Conservation (phyloP, 345 rosid species). For the Raphanus sativus region DNA sequence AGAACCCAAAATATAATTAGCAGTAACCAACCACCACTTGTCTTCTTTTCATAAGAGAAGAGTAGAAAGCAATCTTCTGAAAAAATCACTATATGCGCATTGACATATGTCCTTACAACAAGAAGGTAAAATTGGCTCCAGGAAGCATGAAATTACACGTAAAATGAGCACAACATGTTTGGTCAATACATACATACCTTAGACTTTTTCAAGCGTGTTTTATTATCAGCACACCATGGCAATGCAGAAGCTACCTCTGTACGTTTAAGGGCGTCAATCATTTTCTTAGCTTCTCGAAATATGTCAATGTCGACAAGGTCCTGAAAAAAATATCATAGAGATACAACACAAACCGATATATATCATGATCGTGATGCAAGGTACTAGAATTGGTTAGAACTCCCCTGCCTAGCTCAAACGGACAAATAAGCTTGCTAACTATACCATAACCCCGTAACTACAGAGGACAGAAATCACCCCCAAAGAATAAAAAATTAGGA, state of each 20-base stretch:
- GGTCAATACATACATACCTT: conserved; percentile 74
- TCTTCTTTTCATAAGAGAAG: no score
- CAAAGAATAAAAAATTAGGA: background rate
- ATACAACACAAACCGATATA: no score
- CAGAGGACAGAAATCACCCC: background rate
- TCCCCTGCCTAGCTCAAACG: no score
- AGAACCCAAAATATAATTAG: background rate
- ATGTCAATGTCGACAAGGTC: conserved; percentile 95
- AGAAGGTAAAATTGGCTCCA: no score
- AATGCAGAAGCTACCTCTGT: conserved; percentile 83
- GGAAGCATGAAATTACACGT: background rate
- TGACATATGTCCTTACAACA: background rate
- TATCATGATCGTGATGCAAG: background rate
- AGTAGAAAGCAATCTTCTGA: background rate
- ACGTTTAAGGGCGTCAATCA: conserved; percentile 79
- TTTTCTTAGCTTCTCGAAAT: conserved; percentile 82
- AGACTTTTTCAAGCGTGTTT: conserved; percentile 87
- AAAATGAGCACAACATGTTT: background rate
- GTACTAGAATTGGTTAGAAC: background rate
- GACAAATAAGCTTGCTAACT: no score
- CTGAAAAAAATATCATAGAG: conserved; percentile 45
- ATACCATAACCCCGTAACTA: background rate
- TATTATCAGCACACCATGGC: conserved; percentile 92
- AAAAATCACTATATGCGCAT: background rate
- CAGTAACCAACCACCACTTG: no score